Base-by-base conservation (phyloP, 208 protist species). In the Angomonas deanei region DNA sequence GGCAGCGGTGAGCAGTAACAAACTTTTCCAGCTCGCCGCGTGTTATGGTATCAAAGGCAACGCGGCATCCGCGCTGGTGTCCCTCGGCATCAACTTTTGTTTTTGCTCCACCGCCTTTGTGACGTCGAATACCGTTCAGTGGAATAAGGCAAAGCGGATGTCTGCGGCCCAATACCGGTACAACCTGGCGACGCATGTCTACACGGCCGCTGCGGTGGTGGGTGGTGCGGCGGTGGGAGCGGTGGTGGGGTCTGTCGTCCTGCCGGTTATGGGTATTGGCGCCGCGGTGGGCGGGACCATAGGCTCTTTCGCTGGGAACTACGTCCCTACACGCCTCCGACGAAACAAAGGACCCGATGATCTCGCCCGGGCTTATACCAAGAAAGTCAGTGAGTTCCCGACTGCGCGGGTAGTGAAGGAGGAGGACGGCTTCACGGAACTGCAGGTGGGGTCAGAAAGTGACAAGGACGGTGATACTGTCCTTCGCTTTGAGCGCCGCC, bases 211-310 rank as follows among this genome's bases (percentile, higher is more conserved):
- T 24, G 69, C 72, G 27, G 78, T 69, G 1, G 61, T 92, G 6
- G 70, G 66, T 1, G 86, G 80, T 31, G 73, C 78, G 15, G 64
- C 71, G 23, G 71, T 60, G n/a, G 86, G 86, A 0, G 78, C 78
- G 1, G 71, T 75, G 11, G 23, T 86, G 46, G 85, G 85, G 17
- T 70, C 76, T 15, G 50, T 82, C 34, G 19, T 80, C n/a, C 6
- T 86, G 28, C 85, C 85, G 8, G 11, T 42, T 42, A n/a, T 15
- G 8, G 85, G 85, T n/a, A 27, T 87, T 13, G 86, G 86, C 32
- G 89, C 86, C 8, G 80, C 67, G 31, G 39, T 92, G 0, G 86
- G 86, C 8, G 82, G 71, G 8, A 67, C 78, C n/a, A 58, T 72
- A 2, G 55, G 70, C 59, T 78, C 76, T 38, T 36, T 74, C 13